A percentile compares a stretch with the other conserved stretches of the same genome.
Evolutionary conservation across 352 stramenopile genomes (phyloP).

Genomic region (Pythium rishiriense): DNA sequence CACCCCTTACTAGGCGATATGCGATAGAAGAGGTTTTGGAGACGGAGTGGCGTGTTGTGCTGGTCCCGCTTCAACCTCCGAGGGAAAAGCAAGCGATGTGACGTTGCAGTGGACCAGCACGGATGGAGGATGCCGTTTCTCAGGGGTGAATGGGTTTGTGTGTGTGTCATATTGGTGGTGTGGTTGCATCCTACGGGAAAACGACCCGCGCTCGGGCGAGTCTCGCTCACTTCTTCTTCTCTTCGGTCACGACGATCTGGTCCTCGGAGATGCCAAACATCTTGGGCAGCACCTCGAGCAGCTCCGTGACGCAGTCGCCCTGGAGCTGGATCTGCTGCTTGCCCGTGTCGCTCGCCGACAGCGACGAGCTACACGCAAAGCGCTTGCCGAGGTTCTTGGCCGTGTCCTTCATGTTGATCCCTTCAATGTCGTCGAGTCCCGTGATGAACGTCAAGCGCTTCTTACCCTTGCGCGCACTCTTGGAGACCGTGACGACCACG

Average conservation of each 20-base stretch:
- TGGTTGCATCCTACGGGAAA: no score
- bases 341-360: slow-evolving; percentile 73
- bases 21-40: not conserved
- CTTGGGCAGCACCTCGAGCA: slow-evolving; percentile 72
- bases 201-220: no score
- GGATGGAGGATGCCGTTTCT: no score
- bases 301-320: slow-evolving; percentile 73
- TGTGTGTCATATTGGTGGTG: no score
- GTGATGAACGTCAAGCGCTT: slow-evolving; percentile 85
- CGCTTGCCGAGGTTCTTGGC: slow-evolving; percentile 79
- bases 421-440: slow-evolving; percentile 78
- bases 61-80: not conserved
- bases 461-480: slow-evolving; percentile 72
- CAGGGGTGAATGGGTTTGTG: no score
- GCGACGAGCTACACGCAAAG: slow-evolving; percentile 80
- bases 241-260: slow-evolving; percentile 71
- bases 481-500: slow-evolving; percentile 63
- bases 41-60: not conserved
- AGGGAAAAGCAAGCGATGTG: no score
- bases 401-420: slow-evolving; percentile 83
- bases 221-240: slow-evolving; percentile 43
- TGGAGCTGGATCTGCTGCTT: slow-evolving; percentile 85
- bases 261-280: slow-evolving; percentile 78
- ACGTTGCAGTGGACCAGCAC: not conserved
- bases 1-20: not conserved